Percentiles rank a stretch among this genome's conserved stretches.
Conservation (phyloP, 352 stramenopile species). For the Phytophthora fragariae region DNA sequence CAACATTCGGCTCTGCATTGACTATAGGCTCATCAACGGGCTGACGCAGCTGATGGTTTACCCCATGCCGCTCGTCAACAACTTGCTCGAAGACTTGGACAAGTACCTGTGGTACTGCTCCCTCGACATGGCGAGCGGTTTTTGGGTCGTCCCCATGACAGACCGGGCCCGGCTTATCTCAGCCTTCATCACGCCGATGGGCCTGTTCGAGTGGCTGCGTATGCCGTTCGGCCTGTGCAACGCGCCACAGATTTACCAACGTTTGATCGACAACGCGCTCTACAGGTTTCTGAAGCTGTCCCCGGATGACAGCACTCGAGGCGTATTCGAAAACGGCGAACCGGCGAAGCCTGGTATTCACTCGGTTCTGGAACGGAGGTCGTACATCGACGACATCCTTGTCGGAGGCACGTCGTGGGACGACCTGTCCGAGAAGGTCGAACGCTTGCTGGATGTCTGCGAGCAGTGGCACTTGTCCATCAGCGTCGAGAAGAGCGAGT, state of each 20-base stretch:
- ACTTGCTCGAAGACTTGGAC: conserved; percentile 22
- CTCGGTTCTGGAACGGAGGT: too few relatives aligned
- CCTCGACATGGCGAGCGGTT: conserved; percentile 30
- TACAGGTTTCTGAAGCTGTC: conserved; percentile 9
- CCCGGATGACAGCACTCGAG: not conserved
- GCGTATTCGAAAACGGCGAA: not conserved
- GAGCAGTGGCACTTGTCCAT: conserved; percentile 27
- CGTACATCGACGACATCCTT: too few relatives aligned
- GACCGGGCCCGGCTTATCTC: conserved; percentile 23
- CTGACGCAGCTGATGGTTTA: too few relatives aligned
- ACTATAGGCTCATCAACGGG: too few relatives aligned
- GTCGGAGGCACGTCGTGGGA: too few relatives aligned
- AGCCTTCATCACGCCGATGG: conserved; percentile 33
- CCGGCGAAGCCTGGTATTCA: too few relatives aligned
- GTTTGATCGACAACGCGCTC: conserved; percentile 33
- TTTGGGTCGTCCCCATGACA: conserved; percentile 34
- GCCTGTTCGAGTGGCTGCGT: conserved; percentile 27
- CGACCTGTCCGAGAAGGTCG: not conserved
- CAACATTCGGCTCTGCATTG: not conserved
- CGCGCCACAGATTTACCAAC: conserved; percentile 36
- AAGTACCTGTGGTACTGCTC: conserved; percentile 28
- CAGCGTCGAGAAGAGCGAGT: conserved; percentile 32
- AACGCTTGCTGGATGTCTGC: conserved; percentile 13
- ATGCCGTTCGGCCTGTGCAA: conserved; percentile 39
- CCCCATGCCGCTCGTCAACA: too few relatives aligned